Evolutionary conservation across 2,329 filamentous ascomycete genomes (phyloP).

Genomic region (Venturia carpophila): DNA sequence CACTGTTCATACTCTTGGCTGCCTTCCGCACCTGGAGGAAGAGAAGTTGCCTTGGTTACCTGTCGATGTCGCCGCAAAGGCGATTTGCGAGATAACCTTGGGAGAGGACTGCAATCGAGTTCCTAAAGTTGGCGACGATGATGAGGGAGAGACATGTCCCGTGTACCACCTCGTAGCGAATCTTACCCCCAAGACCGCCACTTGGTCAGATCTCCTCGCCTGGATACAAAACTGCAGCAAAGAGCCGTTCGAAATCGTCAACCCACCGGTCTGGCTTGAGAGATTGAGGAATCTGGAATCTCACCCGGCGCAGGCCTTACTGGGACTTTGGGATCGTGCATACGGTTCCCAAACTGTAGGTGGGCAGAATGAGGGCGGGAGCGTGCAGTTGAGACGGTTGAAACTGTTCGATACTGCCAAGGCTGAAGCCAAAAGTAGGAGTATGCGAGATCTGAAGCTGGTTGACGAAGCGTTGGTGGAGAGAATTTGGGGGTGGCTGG

Average conservation of each 20-base stretch:
- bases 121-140: neutral
- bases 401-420: neutral
- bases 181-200: neutral
- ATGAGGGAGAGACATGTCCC: neutral
- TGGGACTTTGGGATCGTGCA: neutral
- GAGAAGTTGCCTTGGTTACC: conserved; percentile 28
- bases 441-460: neutral
- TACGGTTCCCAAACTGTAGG: neutral
- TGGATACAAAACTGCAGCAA: neutral
- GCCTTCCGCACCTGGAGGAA: conserved; percentile 23
- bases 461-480: neutral
- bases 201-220: conserved; percentile 1
- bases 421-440: neutral
- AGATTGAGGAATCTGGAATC: neutral
- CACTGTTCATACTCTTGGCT: conserved; percentile 26
- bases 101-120: too few relatives aligned
- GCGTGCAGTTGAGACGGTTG: neutral
- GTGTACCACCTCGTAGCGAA: conserved; percentile 3
- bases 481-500: neutral
- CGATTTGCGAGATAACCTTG: conserved; percentile 21
- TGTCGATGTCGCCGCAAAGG: conserved; percentile 26
- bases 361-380: neutral
- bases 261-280: neutral
- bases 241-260: neutral
- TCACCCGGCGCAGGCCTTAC: neutral